phyloP scores from a whole-genome alignment of 768 basidiomycete species.

The Xanthoconium stramineum region DNA sequence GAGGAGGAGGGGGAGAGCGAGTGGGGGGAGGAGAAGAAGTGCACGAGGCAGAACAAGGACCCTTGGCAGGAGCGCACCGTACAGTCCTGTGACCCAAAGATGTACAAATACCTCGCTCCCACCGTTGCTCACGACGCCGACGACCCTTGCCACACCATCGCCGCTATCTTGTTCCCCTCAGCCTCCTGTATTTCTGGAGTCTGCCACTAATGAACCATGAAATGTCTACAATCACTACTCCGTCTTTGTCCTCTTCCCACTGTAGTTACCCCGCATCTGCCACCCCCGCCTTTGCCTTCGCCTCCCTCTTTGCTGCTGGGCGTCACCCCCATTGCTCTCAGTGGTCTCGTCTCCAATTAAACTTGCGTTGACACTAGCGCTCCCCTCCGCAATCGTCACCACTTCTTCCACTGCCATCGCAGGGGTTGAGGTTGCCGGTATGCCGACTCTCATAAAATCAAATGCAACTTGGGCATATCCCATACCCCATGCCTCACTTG shows the following conservation, averaged over 20 bases:
- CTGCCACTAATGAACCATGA: no score
- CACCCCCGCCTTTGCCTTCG: neutral
- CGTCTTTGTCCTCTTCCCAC: neutral
- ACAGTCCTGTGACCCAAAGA: constrained; percentile 38
- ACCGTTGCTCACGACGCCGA: constrained; percentile 1
- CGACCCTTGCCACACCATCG: neutral
- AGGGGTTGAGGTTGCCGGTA: constrained; percentile 26
- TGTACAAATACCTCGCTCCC: constrained; percentile 23
- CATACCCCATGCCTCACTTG: constrained; percentile 55
- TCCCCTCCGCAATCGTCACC: neutral
- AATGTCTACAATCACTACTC: no score
- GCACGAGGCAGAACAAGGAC: constrained; percentile 25
- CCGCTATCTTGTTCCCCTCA: neutral
- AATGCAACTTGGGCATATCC: constrained; percentile 50
- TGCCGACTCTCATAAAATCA: constrained; percentile 50
- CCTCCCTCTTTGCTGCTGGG: neutral
- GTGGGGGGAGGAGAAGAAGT: neutral
- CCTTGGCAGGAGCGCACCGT: constrained; percentile 21
- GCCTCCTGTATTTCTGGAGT: neutral
- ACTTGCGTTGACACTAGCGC: neutral
- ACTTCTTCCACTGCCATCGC: neutral
- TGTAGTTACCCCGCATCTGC: neutral
- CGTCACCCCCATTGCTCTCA: no score
- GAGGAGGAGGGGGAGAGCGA: constrained; percentile 9
- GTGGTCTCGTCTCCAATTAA: neutral